phyloP scores from a whole-genome alignment of 345 rosid genomes.

The Eucalyptus albens region DNA sequence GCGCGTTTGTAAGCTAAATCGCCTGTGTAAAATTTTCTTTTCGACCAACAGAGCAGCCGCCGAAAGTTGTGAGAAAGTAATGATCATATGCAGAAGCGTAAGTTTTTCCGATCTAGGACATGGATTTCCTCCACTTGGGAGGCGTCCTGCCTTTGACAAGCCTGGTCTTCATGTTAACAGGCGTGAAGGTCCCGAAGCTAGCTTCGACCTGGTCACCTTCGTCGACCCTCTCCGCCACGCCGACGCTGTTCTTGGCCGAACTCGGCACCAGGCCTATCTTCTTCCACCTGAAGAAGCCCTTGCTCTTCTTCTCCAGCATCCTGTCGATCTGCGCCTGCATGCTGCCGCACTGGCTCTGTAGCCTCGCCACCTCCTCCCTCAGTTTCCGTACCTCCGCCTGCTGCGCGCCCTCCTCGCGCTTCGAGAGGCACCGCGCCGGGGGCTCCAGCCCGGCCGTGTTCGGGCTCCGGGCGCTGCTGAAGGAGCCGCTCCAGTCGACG shows the following conservation, averaged over 20 bases:
- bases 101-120: constrained; percentile 12
- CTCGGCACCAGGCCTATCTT: constrained; percentile 43
- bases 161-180: constrained; percentile 45
- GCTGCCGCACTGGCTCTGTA: constrained; percentile 38
- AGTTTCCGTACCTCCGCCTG: constrained; percentile 50
- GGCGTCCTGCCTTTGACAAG: constrained; percentile 40
- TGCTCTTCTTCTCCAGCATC: constrained; percentile 49
- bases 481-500: constrained; percentile 63
- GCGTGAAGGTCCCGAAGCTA: constrained; percentile 35
- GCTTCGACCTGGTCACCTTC: constrained; percentile 8
- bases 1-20: neutral
- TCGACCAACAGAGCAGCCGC: neutral
- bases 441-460: constrained; percentile 12
- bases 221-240: constrained; percentile 7
- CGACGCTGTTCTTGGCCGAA: constrained; percentile 17
- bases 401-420: constrained; percentile 51
- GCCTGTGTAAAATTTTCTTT: neutral
- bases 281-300: constrained; percentile 72
- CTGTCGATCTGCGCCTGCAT: constrained; percentile 60
- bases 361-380: constrained; percentile 53
- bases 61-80: neutral
- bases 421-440: constrained; percentile 43
- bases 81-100: neutral
- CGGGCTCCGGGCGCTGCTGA: constrained; percentile 43
- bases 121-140: constrained; percentile 52